Base-by-base conservation (phyloP, 768 basidiomycete genomes). In the Rhizopogon rudus region DNA sequence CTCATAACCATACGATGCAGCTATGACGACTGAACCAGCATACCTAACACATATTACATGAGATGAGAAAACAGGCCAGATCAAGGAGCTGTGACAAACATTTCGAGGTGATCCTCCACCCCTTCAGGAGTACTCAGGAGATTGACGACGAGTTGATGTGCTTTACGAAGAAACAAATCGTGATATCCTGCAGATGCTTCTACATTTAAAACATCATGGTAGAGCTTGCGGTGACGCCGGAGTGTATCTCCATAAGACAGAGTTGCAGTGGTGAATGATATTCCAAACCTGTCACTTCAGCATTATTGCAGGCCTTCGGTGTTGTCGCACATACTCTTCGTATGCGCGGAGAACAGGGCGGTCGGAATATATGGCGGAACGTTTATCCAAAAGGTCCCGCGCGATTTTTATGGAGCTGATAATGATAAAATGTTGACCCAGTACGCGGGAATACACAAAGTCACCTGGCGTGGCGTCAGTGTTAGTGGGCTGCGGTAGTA, bases 21-120 rank as follows among this genome's bases (percentile, higher is more conserved):
- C 31, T 17, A 61, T 46, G 33, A 67, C 60, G 49, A 73, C 67
- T 61, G 72, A 55, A 61, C 61, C 42, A 44, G 59, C 45, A 53
- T 43, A 51, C 3, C 59, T 57, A 40, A 16, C n/a, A 6, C 8
- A 20, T 12, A 7, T 6, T 12, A 13, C 4, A 33, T 48, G 7
- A 48, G 29, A 20, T 14, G 16, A 13, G 7, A 46, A 16, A 10
- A 3, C 5, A 13, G 46, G 17, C 6, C 48, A 51, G 13, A 51
- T 22, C 17, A 40, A 45, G 3, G 42, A 12, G 5, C 10, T 1
- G 20, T 10, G n/a, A 53, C 62, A 13, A 33, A 63, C 62, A 31
- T 40, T n/a, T 48, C 33, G 5, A 63, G 40, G n/a, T 60, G 54
- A 49, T 25, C 25, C n/a, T 54, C 29, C 8, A 49, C 48, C 3